phyloP scores from a whole-genome alignment of 345 rosid genomes.

The Turnera subulata region DNA sequence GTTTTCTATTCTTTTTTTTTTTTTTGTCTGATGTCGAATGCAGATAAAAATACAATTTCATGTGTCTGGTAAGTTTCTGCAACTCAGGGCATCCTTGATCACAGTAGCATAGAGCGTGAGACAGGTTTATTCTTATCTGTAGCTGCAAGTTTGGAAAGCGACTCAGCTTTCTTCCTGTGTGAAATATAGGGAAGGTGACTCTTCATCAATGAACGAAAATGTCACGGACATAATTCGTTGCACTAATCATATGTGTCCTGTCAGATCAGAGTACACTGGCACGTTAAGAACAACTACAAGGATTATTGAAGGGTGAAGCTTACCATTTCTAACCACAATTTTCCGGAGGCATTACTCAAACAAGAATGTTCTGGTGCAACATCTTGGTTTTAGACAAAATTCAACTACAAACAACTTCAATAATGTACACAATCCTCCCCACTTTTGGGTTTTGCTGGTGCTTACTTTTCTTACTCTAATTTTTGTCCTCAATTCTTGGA shows the following conservation, averaged over 20 bases:
- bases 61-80: too few relatives aligned
- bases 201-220: slow-evolving; percentile 7
- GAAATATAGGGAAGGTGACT: slow-evolving; percentile 28
- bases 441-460: slow-evolving; percentile 41
- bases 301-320: slow-evolving; percentile 50
- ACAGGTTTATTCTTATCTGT: neutral
- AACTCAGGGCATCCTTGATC: too few relatives aligned
- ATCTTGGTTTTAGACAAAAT: slow-evolving; percentile 46
- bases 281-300: too few relatives aligned
- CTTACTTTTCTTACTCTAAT: too few relatives aligned
- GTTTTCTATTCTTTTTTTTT: too few relatives aligned
- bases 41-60: too few relatives aligned
- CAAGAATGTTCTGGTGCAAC: slow-evolving; percentile 57
- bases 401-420: too few relatives aligned
- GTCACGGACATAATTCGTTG: slow-evolving; percentile 39
- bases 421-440: slow-evolving; percentile 34
- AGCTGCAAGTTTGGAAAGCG: too few relatives aligned
- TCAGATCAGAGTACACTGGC: slow-evolving; percentile 45
- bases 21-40: too few relatives aligned
- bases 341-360: slow-evolving; percentile 42
- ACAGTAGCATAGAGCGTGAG: too few relatives aligned
- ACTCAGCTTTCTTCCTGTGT: slow-evolving; percentile 3
- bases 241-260: slow-evolving; percentile 54
- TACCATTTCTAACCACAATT: slow-evolving; percentile 46
- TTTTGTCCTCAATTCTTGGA: too few relatives aligned